Percentiles rank a stretch among this genome's conserved stretches.
phyloP scores from a whole-genome alignment of 106 monocot genomes.

The Platanthera zijinensis region DNA sequence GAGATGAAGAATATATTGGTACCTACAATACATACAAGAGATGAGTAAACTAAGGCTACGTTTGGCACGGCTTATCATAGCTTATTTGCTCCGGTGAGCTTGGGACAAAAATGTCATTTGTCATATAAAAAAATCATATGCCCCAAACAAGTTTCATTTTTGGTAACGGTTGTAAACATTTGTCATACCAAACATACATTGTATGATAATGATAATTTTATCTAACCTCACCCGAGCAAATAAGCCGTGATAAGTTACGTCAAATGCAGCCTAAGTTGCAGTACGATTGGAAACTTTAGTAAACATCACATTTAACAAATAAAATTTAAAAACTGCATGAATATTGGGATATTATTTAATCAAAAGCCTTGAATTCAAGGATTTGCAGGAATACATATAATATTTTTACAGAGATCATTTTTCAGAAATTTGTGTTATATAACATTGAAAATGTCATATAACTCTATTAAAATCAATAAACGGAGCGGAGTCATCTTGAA shows the following conservation, averaged over 20 bases:
- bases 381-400: not conserved
- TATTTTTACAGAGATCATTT: not conserved
- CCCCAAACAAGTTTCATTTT: no score
- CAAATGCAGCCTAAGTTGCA: no score
- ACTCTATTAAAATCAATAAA: not conserved
- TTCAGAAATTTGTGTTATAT: not conserved
- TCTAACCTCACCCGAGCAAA: no score
- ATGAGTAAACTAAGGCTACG: not conserved
- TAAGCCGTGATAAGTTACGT: no score
- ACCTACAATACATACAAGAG: constrained; percentile 33
- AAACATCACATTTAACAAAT: not conserved
- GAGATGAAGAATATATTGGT: constrained; percentile 81
- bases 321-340: not conserved
- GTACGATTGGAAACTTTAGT: not conserved
- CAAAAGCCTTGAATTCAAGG: not conserved
- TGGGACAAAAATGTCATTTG: no score
- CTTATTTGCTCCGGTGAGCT: no score
- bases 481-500: not conserved
- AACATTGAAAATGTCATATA: not conserved
- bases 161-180: no score
- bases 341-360: not conserved
- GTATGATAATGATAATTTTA: no score
- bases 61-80: no score
- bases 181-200: no score
- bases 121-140: no score